These are phyloP conservation scores for Hebeloma cylindrosporum DNA, from an alignment of 768 basidiomycete genomes.

Conservation along the genomic window DNA sequence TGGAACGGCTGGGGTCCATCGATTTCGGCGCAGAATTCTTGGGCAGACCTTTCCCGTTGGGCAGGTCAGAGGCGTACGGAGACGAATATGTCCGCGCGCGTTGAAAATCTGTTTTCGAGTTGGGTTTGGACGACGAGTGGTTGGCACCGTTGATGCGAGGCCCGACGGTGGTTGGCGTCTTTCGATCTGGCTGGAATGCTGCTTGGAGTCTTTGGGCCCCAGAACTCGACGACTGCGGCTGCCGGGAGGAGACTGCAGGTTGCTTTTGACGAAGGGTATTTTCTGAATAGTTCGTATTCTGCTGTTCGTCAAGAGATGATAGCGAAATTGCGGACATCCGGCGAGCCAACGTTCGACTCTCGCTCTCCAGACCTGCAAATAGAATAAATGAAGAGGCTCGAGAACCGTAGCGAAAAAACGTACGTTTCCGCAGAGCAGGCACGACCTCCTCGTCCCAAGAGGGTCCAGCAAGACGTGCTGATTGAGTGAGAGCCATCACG, in stretches of 20 bases:
- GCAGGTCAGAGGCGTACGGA: conserved; percentile 47
- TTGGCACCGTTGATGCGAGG: conserved; percentile 31
- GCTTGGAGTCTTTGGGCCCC: conserved; percentile 12
- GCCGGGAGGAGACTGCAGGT: conserved; percentile 7
- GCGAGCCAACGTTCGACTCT: conserved; percentile 63
- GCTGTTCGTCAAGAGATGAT: conserved; percentile 18
- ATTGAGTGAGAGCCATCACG: conserved; percentile 45
- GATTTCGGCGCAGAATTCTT: conserved; percentile 29
- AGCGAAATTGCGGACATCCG: conserved; percentile 33
- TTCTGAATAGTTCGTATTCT: conserved; percentile 25
- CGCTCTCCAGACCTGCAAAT: conserved; percentile 68
- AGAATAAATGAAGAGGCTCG: conserved; percentile 1
- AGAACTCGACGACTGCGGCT: conserved; percentile 8
- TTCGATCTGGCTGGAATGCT: conserved; percentile 21
- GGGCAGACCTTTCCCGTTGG: conserved; percentile 31
- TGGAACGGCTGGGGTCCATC: conserved; percentile 39
- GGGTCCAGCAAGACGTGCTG: conserved; percentile 44
- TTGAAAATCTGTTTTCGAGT: conserved; percentile 32
- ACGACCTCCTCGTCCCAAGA: conserved; percentile 85
- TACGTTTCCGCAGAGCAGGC: conserved; percentile 78
- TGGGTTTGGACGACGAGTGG: conserved; percentile 23
- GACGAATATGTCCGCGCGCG: conserved; percentile 68
- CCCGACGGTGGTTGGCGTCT: conserved; percentile 18
- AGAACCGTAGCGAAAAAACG: conserved; percentile 25
- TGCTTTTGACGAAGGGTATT: conserved; percentile 12